Evolutionary conservation across 495 filamentous ascomycete genomes (phyloP).

Genomic region (Penicillium paradoxum): DNA sequence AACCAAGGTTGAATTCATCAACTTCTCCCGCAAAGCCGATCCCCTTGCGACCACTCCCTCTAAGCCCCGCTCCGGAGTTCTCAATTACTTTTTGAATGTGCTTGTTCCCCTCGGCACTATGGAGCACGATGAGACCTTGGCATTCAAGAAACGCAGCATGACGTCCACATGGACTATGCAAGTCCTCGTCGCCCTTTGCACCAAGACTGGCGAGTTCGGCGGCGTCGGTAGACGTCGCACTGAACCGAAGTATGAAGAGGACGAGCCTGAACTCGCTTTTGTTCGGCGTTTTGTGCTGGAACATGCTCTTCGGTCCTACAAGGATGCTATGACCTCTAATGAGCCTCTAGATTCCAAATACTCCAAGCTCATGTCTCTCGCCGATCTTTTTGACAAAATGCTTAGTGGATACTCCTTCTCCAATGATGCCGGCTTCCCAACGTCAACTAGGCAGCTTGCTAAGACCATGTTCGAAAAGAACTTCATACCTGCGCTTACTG

Average conservation of each 20-base stretch:
- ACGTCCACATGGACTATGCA: constrained; percentile 81
- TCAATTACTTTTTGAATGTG: constrained; percentile 88
- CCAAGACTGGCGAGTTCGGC: constrained; percentile 72
- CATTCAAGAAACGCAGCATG: constrained; percentile 73
- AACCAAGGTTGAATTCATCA: constrained; percentile 97
- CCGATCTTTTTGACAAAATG: constrained; percentile 91
- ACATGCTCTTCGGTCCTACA: constrained; percentile 86
- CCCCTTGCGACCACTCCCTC: constrained; percentile 80
- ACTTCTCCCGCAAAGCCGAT: constrained; percentile 87
- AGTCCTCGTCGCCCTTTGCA: constrained; percentile 79
- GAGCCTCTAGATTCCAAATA: constrained; percentile 87
- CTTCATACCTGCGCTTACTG: constrained; percentile 79
- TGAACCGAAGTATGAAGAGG: constrained; percentile 57
- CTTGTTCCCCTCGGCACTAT: constrained; percentile 76
- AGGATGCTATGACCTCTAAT: constrained; percentile 72
- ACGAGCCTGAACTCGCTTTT: constrained; percentile 84
- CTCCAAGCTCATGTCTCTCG: constrained; percentile 73
- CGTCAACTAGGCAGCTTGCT: constrained; percentile 64
- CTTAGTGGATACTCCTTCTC: constrained; percentile 69
- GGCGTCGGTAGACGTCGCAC: constrained; percentile 33
- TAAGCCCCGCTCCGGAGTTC: constrained; percentile 85
- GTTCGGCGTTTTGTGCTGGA: constrained; percentile 93
- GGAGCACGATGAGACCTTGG: constrained; percentile 66
- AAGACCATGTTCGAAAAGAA: constrained; percentile 98
- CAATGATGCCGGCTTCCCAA: constrained; percentile 41